Conservation (phyloP, 306 rosid species). For the Oxytropis ochrocephala region DNA sequence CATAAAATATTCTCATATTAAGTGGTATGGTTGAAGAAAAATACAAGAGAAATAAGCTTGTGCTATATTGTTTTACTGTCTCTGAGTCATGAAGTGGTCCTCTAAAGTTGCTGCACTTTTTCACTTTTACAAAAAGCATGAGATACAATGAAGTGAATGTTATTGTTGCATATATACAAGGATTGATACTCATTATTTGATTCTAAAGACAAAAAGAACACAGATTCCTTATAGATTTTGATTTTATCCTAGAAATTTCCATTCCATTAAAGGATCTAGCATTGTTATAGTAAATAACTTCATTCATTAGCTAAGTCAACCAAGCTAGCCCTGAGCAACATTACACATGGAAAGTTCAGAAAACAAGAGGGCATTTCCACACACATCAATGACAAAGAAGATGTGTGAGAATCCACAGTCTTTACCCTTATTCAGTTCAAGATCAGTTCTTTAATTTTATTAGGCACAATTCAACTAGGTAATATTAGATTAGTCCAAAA, state of each 20-base stretch:
- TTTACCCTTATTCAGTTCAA: too few species aligned
- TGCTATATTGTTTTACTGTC: neutral
- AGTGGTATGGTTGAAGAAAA: neutral
- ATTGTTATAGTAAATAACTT: neutral
- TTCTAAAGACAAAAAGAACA: neutral
- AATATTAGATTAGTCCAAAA: too few species aligned
- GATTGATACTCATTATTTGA: conserved; percentile 10
- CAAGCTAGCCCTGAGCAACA: too few species aligned
- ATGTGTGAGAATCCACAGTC: too few species aligned
- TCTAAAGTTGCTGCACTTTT: conserved; percentile 27
- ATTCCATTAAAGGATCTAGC: neutral
- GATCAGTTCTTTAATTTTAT: too few species aligned
- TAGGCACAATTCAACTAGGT: too few species aligned
- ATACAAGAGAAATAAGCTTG: neutral
- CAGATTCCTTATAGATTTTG: neutral
- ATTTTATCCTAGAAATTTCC: neutral
- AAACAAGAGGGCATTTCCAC: too few species aligned
- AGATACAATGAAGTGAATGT: conserved; percentile 8
- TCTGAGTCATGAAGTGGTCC: conserved; percentile 5
- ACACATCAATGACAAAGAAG: too few species aligned
- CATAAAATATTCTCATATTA: neutral
- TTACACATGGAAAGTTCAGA: too few species aligned
- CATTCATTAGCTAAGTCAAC: too few species aligned
- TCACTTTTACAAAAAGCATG: conserved; percentile 9
- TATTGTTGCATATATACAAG: conserved; percentile 1